Conservation (phyloP, 2,329 filamentous ascomycete species). For the Cladosporium sp. region DNA sequence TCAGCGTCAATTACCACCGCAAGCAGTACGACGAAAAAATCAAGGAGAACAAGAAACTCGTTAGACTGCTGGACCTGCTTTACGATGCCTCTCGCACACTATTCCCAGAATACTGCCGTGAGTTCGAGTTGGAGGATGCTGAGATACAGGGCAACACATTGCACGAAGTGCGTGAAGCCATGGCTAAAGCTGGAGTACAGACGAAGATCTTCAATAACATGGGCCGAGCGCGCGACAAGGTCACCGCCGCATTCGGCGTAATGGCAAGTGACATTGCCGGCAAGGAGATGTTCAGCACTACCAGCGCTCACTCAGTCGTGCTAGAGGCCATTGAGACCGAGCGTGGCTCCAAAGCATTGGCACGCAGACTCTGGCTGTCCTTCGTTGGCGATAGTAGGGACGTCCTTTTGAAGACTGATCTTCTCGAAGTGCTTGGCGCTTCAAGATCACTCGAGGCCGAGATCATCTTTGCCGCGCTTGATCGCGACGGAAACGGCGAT, state of each 20-base stretch:
- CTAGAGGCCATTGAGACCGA: constrained; percentile 27
- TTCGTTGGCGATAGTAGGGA: constrained; percentile 27
- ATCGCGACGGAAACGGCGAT: constrained; percentile 33
- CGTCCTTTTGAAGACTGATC: constrained; percentile 25
- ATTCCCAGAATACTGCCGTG: constrained; percentile 77
- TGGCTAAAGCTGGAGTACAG: constrained; percentile 52
- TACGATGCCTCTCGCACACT: constrained; percentile 76
- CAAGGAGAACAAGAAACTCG: constrained; percentile 72
- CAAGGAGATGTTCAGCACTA: constrained; percentile 67
- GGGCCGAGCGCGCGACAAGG: constrained; percentile 73
- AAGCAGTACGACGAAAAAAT: constrained; percentile 69
- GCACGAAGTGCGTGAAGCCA: constrained; percentile 43
- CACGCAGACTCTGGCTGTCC: constrained; percentile 32
- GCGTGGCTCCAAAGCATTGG: constrained; percentile 29
- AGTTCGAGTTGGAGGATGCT: constrained; percentile 77
- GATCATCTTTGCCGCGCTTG: constrained; percentile 30
- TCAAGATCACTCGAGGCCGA: constrained; percentile 22
- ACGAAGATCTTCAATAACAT: constrained; percentile 61
- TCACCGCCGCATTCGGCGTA: constrained; percentile 79
- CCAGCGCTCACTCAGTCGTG: constrained; percentile 26
- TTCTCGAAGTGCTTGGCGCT: constrained; percentile 27
- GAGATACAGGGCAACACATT: constrained; percentile 72
- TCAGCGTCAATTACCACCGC: constrained; percentile 69
- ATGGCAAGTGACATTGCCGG: constrained; percentile 82
- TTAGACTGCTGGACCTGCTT: constrained; percentile 67